phyloP scores from a whole-genome alignment of 1,139 yeast species.

The Hansenula lynferdii region DNA sequence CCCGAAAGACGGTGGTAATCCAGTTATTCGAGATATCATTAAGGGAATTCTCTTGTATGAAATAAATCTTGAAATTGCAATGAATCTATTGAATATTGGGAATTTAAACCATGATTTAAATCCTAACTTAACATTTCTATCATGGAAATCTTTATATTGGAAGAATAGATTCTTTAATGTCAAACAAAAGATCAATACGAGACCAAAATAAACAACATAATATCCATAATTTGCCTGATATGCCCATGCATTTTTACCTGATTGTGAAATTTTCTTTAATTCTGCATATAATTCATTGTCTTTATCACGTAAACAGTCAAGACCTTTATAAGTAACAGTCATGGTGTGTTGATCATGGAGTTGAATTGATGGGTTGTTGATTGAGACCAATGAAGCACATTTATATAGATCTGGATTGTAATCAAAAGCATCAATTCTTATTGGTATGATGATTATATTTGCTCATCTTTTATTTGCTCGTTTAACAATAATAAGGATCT shows the following conservation, averaged over 20 bases:
- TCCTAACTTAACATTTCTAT: conserved; percentile 18
- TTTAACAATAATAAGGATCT: too few relatives aligned
- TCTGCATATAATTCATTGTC: conserved; percentile 26
- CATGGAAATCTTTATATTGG: conserved; percentile 30
- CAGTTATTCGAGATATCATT: conserved; percentile 31
- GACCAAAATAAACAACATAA: conserved; percentile 42
- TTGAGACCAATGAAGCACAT: too few relatives aligned
- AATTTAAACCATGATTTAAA: conserved; percentile 1
- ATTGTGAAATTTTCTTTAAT: conserved; percentile 32
- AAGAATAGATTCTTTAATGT: conserved; percentile 37
- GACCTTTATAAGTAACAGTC: conserved; percentile 27
- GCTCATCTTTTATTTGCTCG: too few relatives aligned
- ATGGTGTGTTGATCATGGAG: background rate
- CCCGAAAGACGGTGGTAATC: conserved; percentile 51
- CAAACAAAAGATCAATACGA: conserved; percentile 33
- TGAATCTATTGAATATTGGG: conserved; percentile 15
- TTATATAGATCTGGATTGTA: too few relatives aligned
- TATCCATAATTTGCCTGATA: conserved; percentile 38
- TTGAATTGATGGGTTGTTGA: too few relatives aligned
- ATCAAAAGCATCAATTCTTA: too few relatives aligned
- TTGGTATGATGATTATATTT: too few relatives aligned
- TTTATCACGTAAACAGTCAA: conserved; percentile 42
- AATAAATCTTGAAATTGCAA: conserved; percentile 40
- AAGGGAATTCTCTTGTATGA: conserved; percentile 46
- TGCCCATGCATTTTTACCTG: conserved; percentile 33